Base-by-base conservation (phyloP, 1,284 basidiomycete species). In the Pterulicium gracile region DNA sequence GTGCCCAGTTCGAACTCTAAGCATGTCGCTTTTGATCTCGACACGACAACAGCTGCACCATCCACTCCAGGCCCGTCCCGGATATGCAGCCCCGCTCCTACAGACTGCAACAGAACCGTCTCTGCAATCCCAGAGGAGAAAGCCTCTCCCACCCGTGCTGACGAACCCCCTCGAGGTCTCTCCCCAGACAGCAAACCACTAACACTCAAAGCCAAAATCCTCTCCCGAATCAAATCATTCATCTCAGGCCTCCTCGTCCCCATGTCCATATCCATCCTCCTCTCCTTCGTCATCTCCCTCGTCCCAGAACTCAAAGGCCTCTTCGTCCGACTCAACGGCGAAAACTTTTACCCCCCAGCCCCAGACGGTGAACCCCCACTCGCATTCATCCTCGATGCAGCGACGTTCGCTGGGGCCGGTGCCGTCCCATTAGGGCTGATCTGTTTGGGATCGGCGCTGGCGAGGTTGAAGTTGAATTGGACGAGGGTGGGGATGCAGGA, bases 281-380 rank as follows among this genome's bases (percentile, higher is more conserved):
- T 76, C n/a, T 68, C 79, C 1, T 73, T 91, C 45, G 65, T 77
- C 23, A 76, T 83, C 51, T 76, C 86, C 0, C 66, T 90, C 3
- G 61, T 88, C 1, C 72, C 71, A 1, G 70, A 72, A 0, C 68
- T 91, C 47, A 89, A 89, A 57, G 83, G 77, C 0, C 68, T 91
- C 3, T 86, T 91, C 52, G 68, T 81, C 0, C 49, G 64, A 4
- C 68, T 79, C 1, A 62, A 72, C 0, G 69, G 68, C 1, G 67
- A 62, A 0, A 60, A 70, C 23, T 15, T 13, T 7, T 78, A 85
- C 41, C 74, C 77, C 0, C 60, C 69, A 21, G 83, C 80, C 0
- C 88, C 88, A 0, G 86, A 90, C 54, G 83, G 81, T 0, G 72
- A 77, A 49, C 85, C 87, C 1, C 87, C 87, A 0, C 70, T 90